These are phyloP conservation scores for Macrocybe gigantea DNA, from an alignment of 768 basidiomycete genomes.

Conservation along the genomic window DNA sequence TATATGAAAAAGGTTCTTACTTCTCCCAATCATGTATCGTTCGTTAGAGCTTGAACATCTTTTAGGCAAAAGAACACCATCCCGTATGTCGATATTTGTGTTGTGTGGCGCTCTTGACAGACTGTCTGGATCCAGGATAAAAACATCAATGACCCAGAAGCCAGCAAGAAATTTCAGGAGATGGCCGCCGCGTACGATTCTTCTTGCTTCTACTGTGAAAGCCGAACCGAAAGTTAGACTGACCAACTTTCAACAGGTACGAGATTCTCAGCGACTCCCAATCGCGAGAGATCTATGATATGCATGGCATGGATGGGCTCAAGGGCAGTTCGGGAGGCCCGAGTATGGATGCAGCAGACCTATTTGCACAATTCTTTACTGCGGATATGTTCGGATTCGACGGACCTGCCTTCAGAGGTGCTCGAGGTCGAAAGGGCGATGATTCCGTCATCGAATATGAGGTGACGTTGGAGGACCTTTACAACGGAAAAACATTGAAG, in stretches of 20 bases:
- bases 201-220: conserved; percentile 1
- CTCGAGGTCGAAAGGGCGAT: conserved; percentile 60
- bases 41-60: conserved; percentile 13
- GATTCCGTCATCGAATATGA: conserved; percentile 59
- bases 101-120: neutral
- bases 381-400: conserved; percentile 56
- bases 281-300: conserved; percentile 67
- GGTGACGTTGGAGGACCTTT: conserved; percentile 88
- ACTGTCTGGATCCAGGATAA: conserved; percentile 53
- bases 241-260: conserved; percentile 46
- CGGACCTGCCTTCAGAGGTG: conserved; percentile 39
- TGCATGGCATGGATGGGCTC: conserved; percentile 65
- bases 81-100: conserved; percentile 43
- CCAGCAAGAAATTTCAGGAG: conserved; percentile 81
- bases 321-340: conserved; percentile 39
- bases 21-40: conserved; percentile 8
- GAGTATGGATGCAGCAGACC: conserved; percentile 56
- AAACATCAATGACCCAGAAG: conserved; percentile 87
- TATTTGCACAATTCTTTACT: conserved; percentile 74
- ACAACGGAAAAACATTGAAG: conserved; percentile 84
- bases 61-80: conserved; percentile 80
- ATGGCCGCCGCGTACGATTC: conserved; percentile 77
- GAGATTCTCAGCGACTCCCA: conserved; percentile 75
- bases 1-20: conserved; percentile 81
- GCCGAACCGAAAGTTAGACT: conserved; percentile 1